Base-by-base conservation (phyloP, 805 yeast genomes). In the Kluyveromyces starmeri region DNA sequence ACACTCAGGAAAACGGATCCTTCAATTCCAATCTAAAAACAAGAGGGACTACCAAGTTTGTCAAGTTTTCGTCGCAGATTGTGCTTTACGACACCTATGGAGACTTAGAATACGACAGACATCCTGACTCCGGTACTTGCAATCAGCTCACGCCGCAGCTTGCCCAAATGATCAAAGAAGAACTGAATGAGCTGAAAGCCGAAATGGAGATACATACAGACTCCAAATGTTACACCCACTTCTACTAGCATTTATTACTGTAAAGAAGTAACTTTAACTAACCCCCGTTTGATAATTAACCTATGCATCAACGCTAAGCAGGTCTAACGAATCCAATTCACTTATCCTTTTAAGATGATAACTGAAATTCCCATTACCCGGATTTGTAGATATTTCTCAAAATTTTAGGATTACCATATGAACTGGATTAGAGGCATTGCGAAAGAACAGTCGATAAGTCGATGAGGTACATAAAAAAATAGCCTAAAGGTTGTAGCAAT, bases 41-140 rank as follows among this genome's bases (percentile, higher is more conserved):
- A 14, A 7, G 18, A 7, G 5, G 8, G 7, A 13, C 19, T 7
- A 6, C 28, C 15, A 41, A 39, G 15, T 42, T 30, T 11, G 84
- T 79, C 8, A 55, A 73, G 32, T 89, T 89, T 59, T 81, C 94
- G 4, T 78, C 94, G 1, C 68, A 85, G 46, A 83, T 92, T 37
- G 71, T 83, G 6, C 70, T 92, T 27, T 89, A 78, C 58, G 94
- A 85, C 40, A 89, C 96, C 1, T 85, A 81, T 56, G 71, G 78
- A 39, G 77, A 78, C 23, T 77, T 72, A 13, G 96, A 83, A 44
- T 89, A 89, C 57, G 96, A 89, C 57, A 75, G 98, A 48, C 85
- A 78, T 44, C 96, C 96, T 0, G 96, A 86, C 42, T 67, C 78
- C 19, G 94, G 95, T 3, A 86, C 96, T 2, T 89, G 96, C 61